Evolutionary conservation across 2,329 filamentous ascomycete genomes (phyloP), one percentile per base, ranked within the genome.

Genomic region (Scedosporium apiospermum): DNA sequence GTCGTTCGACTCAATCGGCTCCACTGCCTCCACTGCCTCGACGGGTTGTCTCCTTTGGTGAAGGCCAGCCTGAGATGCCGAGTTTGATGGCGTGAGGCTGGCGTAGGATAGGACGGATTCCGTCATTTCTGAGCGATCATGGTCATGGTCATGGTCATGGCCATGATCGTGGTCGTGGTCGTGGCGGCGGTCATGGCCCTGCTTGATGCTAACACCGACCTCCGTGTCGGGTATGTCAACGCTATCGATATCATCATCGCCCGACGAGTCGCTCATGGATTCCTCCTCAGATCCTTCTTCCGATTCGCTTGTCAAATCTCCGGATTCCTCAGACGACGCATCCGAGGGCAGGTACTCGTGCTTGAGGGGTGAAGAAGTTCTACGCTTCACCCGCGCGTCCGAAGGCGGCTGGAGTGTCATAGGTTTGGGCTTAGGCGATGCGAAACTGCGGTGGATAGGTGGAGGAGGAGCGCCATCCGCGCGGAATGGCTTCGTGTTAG

Each of bases 261-360:
- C 77, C 1, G 79, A 81, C 2, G 74, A 74, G 23, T 60, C 58
- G 6, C 62, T 65, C 57, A 78, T 51, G 18, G 49, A 62, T 21
- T 71, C 76, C 16, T 7, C 23, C n/a, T 49, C 60, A 14, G 81
- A 83, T 51, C 78, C 76, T 58, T 85, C 82, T 57, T 79, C 82
- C 18, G 81, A 82, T 14, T 78, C 72, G 42, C 81, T 78, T 30
- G 78, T 80, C 38, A 81, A 81, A 26, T 80, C 81, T 5, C 82
- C 85, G 6, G 85, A 85, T 51, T 84, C 83, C 0, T 85, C 77
- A 0, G 84, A 87, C 0, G 83, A 86, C 58, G 80, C 74, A 60
- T 87, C 84, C 1, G 95, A 98, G 14, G 93, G 93, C 65, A 93
- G 88, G 69, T 97, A 99, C 75, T 99, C 93, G 71, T 98, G 93